Conservation (phyloP, 2,329 filamentous ascomycete species). For the Nannizzia gypsea region DNA sequence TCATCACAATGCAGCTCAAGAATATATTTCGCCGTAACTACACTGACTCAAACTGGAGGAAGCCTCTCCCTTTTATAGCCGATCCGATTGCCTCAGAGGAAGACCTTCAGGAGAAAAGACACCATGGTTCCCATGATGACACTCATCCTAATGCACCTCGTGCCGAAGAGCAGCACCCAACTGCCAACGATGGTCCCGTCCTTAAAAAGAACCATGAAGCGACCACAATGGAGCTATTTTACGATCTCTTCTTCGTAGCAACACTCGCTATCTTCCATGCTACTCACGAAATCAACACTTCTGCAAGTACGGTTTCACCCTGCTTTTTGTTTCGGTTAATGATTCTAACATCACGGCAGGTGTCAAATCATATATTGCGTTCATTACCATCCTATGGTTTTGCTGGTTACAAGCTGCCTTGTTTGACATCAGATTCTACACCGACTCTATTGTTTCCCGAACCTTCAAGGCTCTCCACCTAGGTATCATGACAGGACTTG, state of each 20-base stretch:
- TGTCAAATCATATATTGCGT: conserved; percentile 39
- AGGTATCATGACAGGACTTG: conserved; percentile 54
- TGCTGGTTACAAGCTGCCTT: conserved; percentile 54
- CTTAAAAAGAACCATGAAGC: conserved; percentile 5
- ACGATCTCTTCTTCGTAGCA: conserved; percentile 51
- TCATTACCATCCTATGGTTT: conserved; percentile 52
- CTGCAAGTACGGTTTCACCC: conserved; percentile 8
- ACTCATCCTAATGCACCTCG: not conserved
- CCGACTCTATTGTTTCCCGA: conserved; percentile 53
- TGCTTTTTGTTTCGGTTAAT: not conserved
- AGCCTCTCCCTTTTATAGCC: not conserved
- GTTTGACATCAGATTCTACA: conserved; percentile 54
- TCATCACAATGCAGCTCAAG: conserved; percentile 3
- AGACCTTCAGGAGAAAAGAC: not conserved
- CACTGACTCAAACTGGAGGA: not conserved
- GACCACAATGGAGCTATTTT: conserved; percentile 45
- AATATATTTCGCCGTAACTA: conserved; percentile 1
- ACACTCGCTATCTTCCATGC: conserved; percentile 53
- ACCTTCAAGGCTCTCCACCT: conserved; percentile 48
- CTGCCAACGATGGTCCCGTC: not conserved
- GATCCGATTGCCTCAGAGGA: not conserved
- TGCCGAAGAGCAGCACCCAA: not conserved
- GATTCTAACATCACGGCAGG: conserved; percentile 17
- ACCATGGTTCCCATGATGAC: not conserved
- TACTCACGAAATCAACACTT: conserved; percentile 44